A percentile compares a stretch with the other conserved stretches of the same genome.
Conservation (phyloP, 2,329 filamentous ascomycete genomes). For the Trichoderma pleuroti region DNA sequence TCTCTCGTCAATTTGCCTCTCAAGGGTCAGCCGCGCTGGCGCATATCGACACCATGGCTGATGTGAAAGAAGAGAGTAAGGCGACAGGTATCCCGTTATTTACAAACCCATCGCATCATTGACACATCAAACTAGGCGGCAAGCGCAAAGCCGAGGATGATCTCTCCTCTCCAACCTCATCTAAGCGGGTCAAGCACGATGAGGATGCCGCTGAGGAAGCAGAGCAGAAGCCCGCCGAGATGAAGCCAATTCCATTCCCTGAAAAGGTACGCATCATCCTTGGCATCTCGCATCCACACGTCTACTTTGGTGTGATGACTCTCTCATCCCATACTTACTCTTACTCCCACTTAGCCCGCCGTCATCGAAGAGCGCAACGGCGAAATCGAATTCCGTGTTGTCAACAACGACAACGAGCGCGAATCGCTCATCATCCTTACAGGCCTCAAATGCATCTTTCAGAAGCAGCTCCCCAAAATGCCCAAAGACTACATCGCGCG, state of each 20-base stretch:
- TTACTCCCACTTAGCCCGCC: slow-evolving; percentile 56
- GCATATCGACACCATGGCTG: slow-evolving; percentile 24
- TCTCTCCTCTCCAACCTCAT: slow-evolving; percentile 55
- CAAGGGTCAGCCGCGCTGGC: not conserved
- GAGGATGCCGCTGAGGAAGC: slow-evolving; percentile 27
- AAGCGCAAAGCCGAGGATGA: slow-evolving; percentile 75
- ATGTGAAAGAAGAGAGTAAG: slow-evolving; percentile 41
- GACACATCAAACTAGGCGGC: slow-evolving; percentile 37
- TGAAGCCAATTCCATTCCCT: slow-evolving; percentile 75
- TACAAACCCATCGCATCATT: not conserved
- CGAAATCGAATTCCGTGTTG: slow-evolving; percentile 94
- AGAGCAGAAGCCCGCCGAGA: slow-evolving; percentile 45
- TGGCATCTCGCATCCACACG: not conserved
- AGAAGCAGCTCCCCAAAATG: slow-evolving; percentile 98
- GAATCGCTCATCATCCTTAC: slow-evolving; percentile 93
- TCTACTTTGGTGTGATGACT: too few species aligned
- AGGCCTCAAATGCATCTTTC: slow-evolving; percentile 94
- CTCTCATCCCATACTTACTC: not conserved
- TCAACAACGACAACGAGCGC: slow-evolving; percentile 89
- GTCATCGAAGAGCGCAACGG: slow-evolving; percentile 91
- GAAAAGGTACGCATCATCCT: slow-evolving; percentile 65
- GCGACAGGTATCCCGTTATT: not conserved
- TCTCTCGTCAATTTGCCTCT: not conserved
- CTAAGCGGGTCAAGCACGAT: slow-evolving; percentile 62
- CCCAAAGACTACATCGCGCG: slow-evolving; percentile 98